Percentiles rank a stretch among this genome's conserved stretches.
Conservation (phyloP, 768 basidiomycete species). For the Suillus brevipes region DNA sequence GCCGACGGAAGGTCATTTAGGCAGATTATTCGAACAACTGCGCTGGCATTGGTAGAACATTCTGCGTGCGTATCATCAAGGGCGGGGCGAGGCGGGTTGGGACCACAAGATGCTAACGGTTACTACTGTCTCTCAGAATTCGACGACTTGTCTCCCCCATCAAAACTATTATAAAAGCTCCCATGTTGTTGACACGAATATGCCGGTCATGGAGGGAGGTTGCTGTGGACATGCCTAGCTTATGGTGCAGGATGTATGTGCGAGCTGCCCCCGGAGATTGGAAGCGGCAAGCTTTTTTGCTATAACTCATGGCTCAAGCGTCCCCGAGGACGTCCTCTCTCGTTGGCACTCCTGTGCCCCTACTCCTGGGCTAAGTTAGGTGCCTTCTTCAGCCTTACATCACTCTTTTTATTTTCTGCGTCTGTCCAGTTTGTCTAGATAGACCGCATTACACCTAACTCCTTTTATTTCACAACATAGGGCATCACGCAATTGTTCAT, state of each 20-base stretch:
- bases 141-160: neutral
- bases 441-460: neutral
- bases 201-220: neutral
- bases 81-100: too few relatives aligned
- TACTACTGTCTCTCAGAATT: neutral
- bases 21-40: too few relatives aligned
- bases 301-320: neutral
- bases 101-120: too few relatives aligned
- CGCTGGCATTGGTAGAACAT: too few relatives aligned
- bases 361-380: too few relatives aligned
- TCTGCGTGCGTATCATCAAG: neutral
- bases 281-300: neutral
- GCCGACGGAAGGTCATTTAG: too few relatives aligned
- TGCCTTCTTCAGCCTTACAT: neutral
- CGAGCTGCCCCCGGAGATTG: neutral
- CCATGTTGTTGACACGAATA: neutral
- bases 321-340: neutral
- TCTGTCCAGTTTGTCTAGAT: too few relatives aligned
- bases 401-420: neutral
- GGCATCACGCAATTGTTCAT: neutral
- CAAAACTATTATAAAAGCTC: neutral
- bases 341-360: neutral
- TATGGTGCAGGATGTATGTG: neutral
- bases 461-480: neutral
- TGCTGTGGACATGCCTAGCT: neutral